Evolutionary conservation across 352 stramenopile species (phyloP).

Genomic region (Plasmopara muralis): DNA sequence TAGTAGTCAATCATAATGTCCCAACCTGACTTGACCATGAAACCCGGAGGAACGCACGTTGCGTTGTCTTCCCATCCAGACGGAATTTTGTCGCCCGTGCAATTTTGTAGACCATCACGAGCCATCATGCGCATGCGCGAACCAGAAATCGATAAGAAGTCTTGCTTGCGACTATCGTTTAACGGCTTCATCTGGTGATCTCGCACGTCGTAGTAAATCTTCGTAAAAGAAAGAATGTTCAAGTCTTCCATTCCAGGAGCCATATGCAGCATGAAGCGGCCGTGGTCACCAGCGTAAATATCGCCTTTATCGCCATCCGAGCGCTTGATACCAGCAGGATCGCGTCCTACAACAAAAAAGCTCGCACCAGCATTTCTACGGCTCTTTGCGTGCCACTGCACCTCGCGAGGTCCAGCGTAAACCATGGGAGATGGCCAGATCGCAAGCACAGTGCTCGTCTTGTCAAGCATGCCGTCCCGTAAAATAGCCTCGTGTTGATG

Average conservation of each 20-base stretch:
- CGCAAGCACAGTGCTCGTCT: constrained; percentile 94
- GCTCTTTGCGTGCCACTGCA: constrained; percentile 98
- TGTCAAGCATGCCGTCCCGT: constrained; percentile 92
- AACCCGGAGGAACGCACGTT: constrained; percentile 94
- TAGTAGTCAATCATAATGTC: constrained; percentile 99
- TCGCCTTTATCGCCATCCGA: constrained; percentile 92
- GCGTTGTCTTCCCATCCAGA: constrained; percentile 66
- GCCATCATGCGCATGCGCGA: constrained; percentile 96
- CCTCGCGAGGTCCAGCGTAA: constrained; percentile 96
- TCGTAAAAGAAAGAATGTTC: constrained; percentile 93
- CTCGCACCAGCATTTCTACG: constrained; percentile 93
- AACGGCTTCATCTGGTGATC: constrained; percentile 98
- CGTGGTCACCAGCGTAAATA: constrained; percentile 96
- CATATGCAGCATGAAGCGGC: constrained; percentile 95
- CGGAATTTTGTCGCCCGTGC: constrained; percentile 60
- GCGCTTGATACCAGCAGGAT: constrained; percentile 97
- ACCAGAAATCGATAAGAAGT: constrained; percentile 98
- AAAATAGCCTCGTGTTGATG: constrained; percentile 94
- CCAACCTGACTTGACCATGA: constrained; percentile 98
- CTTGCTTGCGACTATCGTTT: constrained; percentile 85
- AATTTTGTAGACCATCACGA: constrained; percentile 91
- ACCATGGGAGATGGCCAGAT: constrained; percentile 99
- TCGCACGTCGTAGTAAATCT: constrained; percentile 96
- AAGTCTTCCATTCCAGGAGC: constrained; percentile 93
- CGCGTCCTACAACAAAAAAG: constrained; percentile 97